Base-by-base conservation (phyloP, 116 monocot genomes). In the Dioscorea cayenensis region DNA sequence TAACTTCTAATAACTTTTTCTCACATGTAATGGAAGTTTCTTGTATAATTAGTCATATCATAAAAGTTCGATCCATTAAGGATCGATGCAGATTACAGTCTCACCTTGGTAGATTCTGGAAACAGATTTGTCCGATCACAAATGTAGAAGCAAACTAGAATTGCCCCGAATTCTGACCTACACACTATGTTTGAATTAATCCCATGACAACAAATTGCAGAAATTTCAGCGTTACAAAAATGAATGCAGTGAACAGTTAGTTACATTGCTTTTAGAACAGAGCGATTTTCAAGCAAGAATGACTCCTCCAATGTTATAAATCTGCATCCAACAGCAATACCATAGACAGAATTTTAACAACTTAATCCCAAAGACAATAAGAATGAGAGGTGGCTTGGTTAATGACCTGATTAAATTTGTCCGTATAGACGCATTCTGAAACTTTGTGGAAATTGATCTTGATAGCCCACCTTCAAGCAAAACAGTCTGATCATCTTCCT, bases 41-140 rank as follows among this genome's bases (percentile, higher is more conserved):
- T 43, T 43, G 43, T 9, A 43, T 1, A 43, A 43, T 7, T 43
- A 43, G 12, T 9, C 43, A 43, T 43, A 43, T 43, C 43, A 43
- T 43, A 43, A 43, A 32, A 43, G 11, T 43, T 43, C 8, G 43
- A 43, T 43, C 11, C 43, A 43, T 43, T 43, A 0, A 43, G 43
- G 43, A 43, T 10, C 6, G 12, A 43, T 43, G 43, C 12, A 12
- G 43, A 43, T 43, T 43, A 12, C 43, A 43, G 22, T 51, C 32
- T 37, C 6, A 95, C 99, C 99, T 99, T 99, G 19, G 60, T 79
- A 64, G 80, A 73, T 79, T 91, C 78, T 60, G 86, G 51, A 75
- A 99, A 89, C 51, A 87, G 19, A 78, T 84, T 89, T 75, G 99
- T 99, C 63, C 99, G 77, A 74, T 99, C 94, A 83, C 94, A 93